A percentile compares a stretch with the other conserved stretches of the same genome.
These are phyloP conservation scores for Gnetum montanum DNA, from an alignment of 75 land plant species.

Conservation along the genomic window DNA sequence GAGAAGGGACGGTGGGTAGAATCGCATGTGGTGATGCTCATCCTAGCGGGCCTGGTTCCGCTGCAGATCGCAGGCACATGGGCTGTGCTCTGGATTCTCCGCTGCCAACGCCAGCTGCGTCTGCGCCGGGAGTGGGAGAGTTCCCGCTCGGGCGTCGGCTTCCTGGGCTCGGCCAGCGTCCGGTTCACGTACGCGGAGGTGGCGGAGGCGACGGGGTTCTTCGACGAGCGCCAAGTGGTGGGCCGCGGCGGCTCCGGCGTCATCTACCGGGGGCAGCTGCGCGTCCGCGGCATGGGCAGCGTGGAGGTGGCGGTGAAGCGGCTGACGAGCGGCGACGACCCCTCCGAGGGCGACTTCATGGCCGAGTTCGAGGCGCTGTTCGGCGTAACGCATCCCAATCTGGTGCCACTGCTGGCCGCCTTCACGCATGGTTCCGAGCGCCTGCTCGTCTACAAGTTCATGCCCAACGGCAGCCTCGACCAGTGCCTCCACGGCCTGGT, in stretches of 20 bases:
- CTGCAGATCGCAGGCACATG: no score
- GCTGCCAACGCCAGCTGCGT: background rate
- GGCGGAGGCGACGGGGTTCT: constrained; percentile 37
- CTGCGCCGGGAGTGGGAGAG: background rate
- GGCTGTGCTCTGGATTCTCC: background rate
- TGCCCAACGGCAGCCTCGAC: constrained; percentile 63
- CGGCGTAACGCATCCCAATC: constrained; percentile 46
- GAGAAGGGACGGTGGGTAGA: background rate
- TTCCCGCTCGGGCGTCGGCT: background rate
- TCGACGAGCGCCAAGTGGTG: constrained; percentile 31
- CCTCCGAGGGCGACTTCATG: constrained; percentile 50
- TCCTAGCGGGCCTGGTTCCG: background rate
- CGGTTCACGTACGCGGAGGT: constrained; percentile 50
- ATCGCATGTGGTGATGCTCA: background rate
- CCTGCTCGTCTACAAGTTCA: constrained; percentile 62
- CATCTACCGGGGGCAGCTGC: constrained; percentile 50
- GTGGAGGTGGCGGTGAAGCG: constrained; percentile 59
- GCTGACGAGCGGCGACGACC: constrained; percentile 29
- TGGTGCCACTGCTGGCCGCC: constrained; percentile 56
- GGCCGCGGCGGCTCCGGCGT: constrained; percentile 64
- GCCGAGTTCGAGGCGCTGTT: constrained; percentile 65
- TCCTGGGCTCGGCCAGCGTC: background rate
- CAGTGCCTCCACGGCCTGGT: constrained; percentile 26
- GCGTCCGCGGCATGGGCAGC: no score
- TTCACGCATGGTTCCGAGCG: constrained; percentile 39